Percentiles rank a stretch among this genome's conserved stretches.
phyloP scores from a whole-genome alignment of 129 eudicot genomes.

The Cynara cardunculus region DNA sequence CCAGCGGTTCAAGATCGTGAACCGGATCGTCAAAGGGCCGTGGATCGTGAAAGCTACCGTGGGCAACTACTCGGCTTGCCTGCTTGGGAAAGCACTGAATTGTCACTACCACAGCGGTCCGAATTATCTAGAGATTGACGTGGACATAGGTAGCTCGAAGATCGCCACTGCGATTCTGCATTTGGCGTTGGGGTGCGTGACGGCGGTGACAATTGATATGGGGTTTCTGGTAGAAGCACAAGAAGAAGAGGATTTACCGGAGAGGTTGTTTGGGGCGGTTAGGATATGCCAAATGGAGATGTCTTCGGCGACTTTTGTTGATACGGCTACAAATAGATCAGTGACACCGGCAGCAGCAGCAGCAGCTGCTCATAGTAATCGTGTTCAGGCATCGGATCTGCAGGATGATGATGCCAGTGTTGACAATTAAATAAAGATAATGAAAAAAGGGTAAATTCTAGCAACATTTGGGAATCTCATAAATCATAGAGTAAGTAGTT shows the following conservation, averaged over 20 bases:
- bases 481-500: background rate
- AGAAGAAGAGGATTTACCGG: constrained; percentile 77
- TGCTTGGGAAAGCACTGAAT: constrained; percentile 69
- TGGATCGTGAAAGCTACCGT: constrained; percentile 86
- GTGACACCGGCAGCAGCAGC: background rate
- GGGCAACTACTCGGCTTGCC: constrained; percentile 75
- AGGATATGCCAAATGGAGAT: constrained; percentile 92
- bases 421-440: background rate
- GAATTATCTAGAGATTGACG: constrained; percentile 77
- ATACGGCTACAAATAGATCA: constrained; percentile 1
- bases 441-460: constrained; percentile 4
- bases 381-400: constrained; percentile 29
- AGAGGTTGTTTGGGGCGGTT: constrained; percentile 78
- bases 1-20: constrained; percentile 75
- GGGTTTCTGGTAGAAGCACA: constrained; percentile 82
- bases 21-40: constrained; percentile 81
- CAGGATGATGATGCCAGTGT: constrained; percentile 6
- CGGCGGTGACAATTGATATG: constrained; percentile 87
- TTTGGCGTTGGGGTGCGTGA: constrained; percentile 74
- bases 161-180: constrained; percentile 72
- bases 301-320: constrained; percentile 64
- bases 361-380: constrained; percentile 3
- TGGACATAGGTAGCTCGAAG: constrained; percentile 77
- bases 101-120: constrained; percentile 62
- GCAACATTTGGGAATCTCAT: background rate